These are phyloP conservation scores for Colletotrichum camelliae DNA, from an alignment of 2,329 filamentous ascomycete species.

Conservation along the genomic window DNA sequence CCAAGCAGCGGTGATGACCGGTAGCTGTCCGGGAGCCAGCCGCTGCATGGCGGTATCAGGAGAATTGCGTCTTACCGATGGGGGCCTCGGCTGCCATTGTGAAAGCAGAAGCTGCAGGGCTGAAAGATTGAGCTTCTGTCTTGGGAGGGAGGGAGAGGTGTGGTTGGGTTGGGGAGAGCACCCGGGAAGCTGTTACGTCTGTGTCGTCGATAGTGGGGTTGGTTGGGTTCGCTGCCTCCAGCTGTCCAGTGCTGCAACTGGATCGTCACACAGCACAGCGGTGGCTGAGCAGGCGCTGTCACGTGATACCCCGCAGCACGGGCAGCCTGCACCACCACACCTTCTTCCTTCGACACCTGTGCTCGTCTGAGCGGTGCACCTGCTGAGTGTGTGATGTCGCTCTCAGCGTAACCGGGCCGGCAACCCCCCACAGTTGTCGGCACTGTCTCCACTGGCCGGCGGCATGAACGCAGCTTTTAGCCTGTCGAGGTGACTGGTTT, in stretches of 20 bases:
- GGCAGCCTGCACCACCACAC: neutral
- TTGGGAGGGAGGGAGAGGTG: slow-evolving; percentile 27
- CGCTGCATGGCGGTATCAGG: neutral
- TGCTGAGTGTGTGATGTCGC: neutral
- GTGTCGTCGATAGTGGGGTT: slow-evolving; percentile 24
- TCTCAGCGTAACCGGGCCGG: neutral
- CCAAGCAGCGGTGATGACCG: neutral
- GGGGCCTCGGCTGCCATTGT: slow-evolving; percentile 61
- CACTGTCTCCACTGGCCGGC: neutral
- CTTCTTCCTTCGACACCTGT: neutral
- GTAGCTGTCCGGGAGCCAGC: neutral
- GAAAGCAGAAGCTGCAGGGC: slow-evolving; percentile 20
- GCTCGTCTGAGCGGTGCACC: neutral
- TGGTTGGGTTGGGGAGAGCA: slow-evolving; percentile 17
- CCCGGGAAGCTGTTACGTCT: slow-evolving; percentile 23
- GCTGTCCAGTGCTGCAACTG: slow-evolving; percentile 1
- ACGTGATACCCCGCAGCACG: slow-evolving; percentile 42
- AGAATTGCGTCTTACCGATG: slow-evolving; percentile 51
- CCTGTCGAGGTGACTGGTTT: neutral
- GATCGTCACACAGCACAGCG: slow-evolving; percentile 16
- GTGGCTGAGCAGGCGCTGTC: slow-evolving; percentile 26
- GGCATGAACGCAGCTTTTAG: neutral
- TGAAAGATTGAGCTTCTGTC: slow-evolving; percentile 27
- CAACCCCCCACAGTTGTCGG: neutral
- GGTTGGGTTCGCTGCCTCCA: slow-evolving; percentile 15